Conservation (phyloP, 805 yeast species). For the Barnettozyma salicaria region DNA sequence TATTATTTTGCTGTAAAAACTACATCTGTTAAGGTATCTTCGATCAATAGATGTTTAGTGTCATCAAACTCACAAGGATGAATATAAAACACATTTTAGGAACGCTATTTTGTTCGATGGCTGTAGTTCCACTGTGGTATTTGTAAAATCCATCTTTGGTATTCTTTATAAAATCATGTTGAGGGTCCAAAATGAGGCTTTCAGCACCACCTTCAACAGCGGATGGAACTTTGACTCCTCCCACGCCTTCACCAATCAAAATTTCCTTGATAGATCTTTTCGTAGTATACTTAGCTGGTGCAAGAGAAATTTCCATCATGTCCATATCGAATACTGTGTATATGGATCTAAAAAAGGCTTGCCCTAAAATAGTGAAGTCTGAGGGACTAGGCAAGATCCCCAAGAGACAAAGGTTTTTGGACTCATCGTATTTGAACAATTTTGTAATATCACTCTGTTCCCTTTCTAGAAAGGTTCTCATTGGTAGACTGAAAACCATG, state of each 20-base stretch:
- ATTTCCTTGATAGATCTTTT: constrained; percentile 9
- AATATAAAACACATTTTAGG: too few species aligned
- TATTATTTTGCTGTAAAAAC: background rate
- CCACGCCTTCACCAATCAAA: constrained; percentile 3
- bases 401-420: constrained; percentile 13
- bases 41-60: too few species aligned
- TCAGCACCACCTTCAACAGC: constrained; percentile 4
- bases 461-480: constrained; percentile 8
- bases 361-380: constrained; percentile 17
- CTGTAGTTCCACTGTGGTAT: constrained; percentile 1
- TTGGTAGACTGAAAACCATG: constrained; percentile 3
- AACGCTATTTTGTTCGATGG: too few species aligned
- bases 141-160: constrained; percentile 14
- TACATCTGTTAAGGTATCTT: too few species aligned
- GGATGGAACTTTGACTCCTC: constrained; percentile 9
- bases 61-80: too few species aligned
- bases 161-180: constrained; percentile 15
- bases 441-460: background rate
- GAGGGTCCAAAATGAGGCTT: constrained; percentile 12
- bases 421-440: background rate
- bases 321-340: constrained; percentile 25
- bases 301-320: constrained; percentile 20
- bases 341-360: constrained; percentile 16
- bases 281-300: constrained; percentile 17
- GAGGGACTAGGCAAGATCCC: constrained; percentile 11